Evolutionary conservation across 192 early-diverging fungal genomes (phyloP).

Genomic region (Coemansia nantahalensis): DNA sequence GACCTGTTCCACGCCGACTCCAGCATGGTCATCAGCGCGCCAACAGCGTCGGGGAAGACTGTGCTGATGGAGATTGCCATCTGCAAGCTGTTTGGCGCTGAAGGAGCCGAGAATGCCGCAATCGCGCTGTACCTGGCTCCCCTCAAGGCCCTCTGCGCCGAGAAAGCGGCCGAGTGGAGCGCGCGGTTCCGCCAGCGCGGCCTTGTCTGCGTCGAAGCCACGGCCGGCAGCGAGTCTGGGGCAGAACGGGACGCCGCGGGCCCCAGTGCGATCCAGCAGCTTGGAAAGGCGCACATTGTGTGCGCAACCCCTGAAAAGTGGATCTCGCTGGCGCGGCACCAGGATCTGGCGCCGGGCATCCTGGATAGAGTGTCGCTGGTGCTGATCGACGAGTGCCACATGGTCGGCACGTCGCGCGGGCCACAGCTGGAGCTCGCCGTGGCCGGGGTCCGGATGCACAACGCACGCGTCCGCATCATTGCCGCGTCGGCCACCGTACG

Average conservation of each 20-base stretch:
- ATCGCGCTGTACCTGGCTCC: slow-evolving; percentile 66
- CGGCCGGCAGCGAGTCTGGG: slow-evolving; percentile 40
- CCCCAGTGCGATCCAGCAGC: neutral
- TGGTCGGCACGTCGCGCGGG: slow-evolving; percentile 61
- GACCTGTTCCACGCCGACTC: slow-evolving; percentile 8
- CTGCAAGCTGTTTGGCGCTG: slow-evolving; percentile 8
- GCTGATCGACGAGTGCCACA: slow-evolving; percentile 72
- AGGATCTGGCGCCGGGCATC: slow-evolving; percentile 20
- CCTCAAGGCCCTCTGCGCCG: slow-evolving; percentile 63
- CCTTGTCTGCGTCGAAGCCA: slow-evolving; percentile 50
- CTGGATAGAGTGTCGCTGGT: slow-evolving; percentile 44
- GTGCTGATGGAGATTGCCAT: slow-evolving; percentile 59
- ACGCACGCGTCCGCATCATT: slow-evolving; percentile 44
- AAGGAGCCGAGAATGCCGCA: neutral
- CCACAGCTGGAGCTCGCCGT: slow-evolving; percentile 64
- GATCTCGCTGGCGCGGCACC: slow-evolving; percentile 56
- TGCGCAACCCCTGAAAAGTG: slow-evolving; percentile 75
- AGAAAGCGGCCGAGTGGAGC: slow-evolving; percentile 61
- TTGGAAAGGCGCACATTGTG: slow-evolving; percentile 43
- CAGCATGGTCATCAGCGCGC: slow-evolving; percentile 49
- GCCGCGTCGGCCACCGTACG: slow-evolving; percentile 69
- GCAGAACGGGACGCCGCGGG: too few relatives aligned
- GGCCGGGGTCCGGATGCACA: slow-evolving; percentile 46
- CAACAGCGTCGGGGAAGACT: slow-evolving; percentile 71
- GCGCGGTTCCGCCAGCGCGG: slow-evolving; percentile 46